Percentiles rank a stretch among this genome's conserved stretches.
These are phyloP conservation scores for Lyophyllum decastes DNA, from an alignment of 768 basidiomycete genomes.

Conservation along the genomic window DNA sequence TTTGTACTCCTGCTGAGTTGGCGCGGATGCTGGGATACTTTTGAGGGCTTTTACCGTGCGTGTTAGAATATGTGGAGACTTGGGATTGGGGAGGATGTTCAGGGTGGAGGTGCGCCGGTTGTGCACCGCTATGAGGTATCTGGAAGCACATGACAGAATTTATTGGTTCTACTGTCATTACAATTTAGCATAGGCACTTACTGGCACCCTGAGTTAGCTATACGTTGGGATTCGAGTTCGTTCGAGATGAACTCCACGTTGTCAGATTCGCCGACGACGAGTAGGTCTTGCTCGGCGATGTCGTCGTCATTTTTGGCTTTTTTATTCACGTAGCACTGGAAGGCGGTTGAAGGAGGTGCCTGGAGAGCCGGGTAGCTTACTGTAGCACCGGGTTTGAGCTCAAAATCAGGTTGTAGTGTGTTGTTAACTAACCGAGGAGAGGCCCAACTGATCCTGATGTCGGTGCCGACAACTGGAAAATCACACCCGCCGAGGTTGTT, in stretches of 20 bases:
- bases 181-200: too few relatives aligned
- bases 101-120: slow-evolving; percentile 76
- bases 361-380: slow-evolving; percentile 68
- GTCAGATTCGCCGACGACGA: slow-evolving; percentile 84
- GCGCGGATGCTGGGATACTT: slow-evolving; percentile 50
- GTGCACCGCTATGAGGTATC: slow-evolving; percentile 84
- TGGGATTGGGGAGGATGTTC: slow-evolving; percentile 64
- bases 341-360: slow-evolving; percentile 58
- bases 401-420: background rate
- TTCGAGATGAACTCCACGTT: slow-evolving; percentile 79
- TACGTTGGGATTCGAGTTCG: slow-evolving; percentile 49
- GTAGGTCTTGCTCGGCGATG: slow-evolving; percentile 29
- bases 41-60: slow-evolving; percentile 87
- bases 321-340: slow-evolving; percentile 56
- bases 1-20: slow-evolving; percentile 52
- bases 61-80: slow-evolving; percentile 66
- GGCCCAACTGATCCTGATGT: slow-evolving; percentile 33
- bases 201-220: slow-evolving; percentile 66
- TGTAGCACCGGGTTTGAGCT: slow-evolving; percentile 21
- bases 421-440: slow-evolving; percentile 34
- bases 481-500: slow-evolving; percentile 19
- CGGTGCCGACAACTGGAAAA: slow-evolving; percentile 32
- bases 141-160: too few relatives aligned
- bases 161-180: too few relatives aligned
- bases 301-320: slow-evolving; percentile 30